Evolutionary conservation across 2,329 filamentous ascomycete species (phyloP), one percentile per base, ranked within the genome.

Genomic region (Colletotrichum spaethianum): DNA sequence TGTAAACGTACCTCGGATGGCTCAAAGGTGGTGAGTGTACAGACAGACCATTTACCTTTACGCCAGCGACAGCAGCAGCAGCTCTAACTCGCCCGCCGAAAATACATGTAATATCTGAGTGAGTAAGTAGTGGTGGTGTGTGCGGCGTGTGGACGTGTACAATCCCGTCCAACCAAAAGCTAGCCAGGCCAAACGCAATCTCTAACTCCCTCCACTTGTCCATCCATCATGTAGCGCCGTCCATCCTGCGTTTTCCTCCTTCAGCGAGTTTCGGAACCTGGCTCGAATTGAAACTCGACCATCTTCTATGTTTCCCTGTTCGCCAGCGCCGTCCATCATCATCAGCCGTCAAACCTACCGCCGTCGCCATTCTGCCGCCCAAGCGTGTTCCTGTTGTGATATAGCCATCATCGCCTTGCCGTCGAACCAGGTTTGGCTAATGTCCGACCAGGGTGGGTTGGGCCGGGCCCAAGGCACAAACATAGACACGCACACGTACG

Each of bases 211-310:
- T 63, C 42, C 68, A 52, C 48, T 40, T 31, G 40, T 57, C 68
- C 50, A 31, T 60, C 56, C 50, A 63, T 67, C 56, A n/a, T 26
- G 44, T 40, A 42, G 36, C n/a, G 26, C 26, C 20, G 36, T n/a
- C 44, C n/a, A 28, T 42, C 40, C 52, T 28, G 16, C 52, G 52
- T 65, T 31, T 38, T 38, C 50, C 31, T 26, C 20, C 36, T 23
- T 40, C 33, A 63, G 66, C 70, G 60, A 66, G 67, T 71, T 73
- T 73, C 67, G 67, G 60, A 66, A 63, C 50, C 53, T 70, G 60
- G 53, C 59, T 62, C n/a, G 20, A 73, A 73, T 61, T 66, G 70
- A 71, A 73, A 73, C 67, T 56, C 44, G 38, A 40, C 63, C 56
- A 55, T 66, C 60, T 23, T 46, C 52, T 62, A 20, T 57, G 64